Evolutionary conservation across 2,329 filamentous ascomycete genomes (phyloP).

Genomic region (Fusarium sp.): DNA sequence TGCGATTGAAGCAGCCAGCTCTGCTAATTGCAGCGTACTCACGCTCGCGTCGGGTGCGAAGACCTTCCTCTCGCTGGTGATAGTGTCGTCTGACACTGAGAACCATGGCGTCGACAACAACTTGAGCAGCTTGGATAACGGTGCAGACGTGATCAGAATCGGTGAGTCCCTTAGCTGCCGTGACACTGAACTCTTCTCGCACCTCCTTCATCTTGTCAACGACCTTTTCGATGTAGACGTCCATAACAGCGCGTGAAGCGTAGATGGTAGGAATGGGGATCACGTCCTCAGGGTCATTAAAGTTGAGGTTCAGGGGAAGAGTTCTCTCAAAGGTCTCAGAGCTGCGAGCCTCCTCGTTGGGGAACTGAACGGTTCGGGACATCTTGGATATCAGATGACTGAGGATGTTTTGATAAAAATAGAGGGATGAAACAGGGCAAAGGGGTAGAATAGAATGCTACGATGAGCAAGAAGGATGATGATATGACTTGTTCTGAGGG

Average conservation of each 20-base stretch:
- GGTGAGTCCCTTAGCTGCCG: constrained; percentile 1
- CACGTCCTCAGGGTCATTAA: fast-evolving
- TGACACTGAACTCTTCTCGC: constrained; percentile 3
- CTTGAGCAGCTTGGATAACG: not conserved
- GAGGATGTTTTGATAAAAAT: not conserved
- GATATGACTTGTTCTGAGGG: not conserved
- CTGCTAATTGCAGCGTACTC: constrained; percentile 3
- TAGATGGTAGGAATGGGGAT: not conserved
- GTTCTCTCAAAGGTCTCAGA: fast-evolving
- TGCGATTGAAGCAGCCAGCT: not conserved
- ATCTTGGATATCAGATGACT: constrained; percentile 7
- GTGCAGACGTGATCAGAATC: not conserved
- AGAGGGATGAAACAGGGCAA: not conserved
- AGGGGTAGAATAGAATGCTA: not conserved
- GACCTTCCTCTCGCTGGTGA: constrained; percentile 21
- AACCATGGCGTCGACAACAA: not conserved
- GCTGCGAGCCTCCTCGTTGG: not conserved
- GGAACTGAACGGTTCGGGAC: not conserved
- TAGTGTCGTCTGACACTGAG: constrained; percentile 21
- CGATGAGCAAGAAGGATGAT: not conserved
- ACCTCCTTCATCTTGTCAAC: not conserved
- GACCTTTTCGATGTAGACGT: not conserved
- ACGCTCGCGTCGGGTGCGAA: not conserved
- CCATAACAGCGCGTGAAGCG: not conserved
- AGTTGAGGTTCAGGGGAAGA: not conserved